These are phyloP conservation scores for Sporisorium reilianum DNA, from an alignment of 1,284 basidiomycete species.

Conservation along the genomic window DNA sequence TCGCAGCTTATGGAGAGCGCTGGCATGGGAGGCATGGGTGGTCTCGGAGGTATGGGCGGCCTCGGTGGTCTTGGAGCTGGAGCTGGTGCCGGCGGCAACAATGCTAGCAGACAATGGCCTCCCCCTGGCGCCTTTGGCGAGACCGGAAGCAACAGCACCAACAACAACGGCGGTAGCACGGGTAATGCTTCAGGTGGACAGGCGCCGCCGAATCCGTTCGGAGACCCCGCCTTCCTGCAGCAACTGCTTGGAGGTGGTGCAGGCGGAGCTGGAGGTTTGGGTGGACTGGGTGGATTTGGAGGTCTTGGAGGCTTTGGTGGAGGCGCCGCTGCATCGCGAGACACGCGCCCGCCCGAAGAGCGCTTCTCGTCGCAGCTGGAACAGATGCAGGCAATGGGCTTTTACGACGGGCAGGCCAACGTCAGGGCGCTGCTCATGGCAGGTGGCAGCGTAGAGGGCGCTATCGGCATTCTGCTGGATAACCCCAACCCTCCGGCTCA, in stretches of 20 bases:
- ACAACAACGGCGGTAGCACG: slow-evolving; percentile 13
- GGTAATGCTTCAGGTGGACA: slow-evolving; percentile 25
- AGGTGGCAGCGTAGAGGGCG: slow-evolving; percentile 63
- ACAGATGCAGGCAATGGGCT: slow-evolving; percentile 67
- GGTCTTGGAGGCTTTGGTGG: slow-evolving; percentile 34
- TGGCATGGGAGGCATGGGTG: slow-evolving; percentile 26
- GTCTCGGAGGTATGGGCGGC: slow-evolving; percentile 39
- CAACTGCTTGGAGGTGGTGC: slow-evolving; percentile 47
- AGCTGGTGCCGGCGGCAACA: slow-evolving; percentile 22
- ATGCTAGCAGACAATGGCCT: slow-evolving; percentile 46
- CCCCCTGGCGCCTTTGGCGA: slow-evolving; percentile 57
- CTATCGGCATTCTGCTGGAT: slow-evolving; percentile 59
- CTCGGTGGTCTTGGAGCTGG: slow-evolving; percentile 31
- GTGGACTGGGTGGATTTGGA: slow-evolving; percentile 44
- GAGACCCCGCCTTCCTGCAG: slow-evolving; percentile 42
- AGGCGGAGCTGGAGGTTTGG: slow-evolving; percentile 37
- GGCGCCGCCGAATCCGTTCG: slow-evolving; percentile 30
- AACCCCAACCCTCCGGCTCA: slow-evolving; percentile 46
- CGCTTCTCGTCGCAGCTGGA: slow-evolving; percentile 64
- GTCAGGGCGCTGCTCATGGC: slow-evolving; percentile 62
- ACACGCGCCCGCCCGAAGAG: slow-evolving; percentile 63
- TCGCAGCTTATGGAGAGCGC: slow-evolving; percentile 56
- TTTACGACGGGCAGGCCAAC: slow-evolving; percentile 63
- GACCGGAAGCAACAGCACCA: slow-evolving; percentile 3
- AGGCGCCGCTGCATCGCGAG: slow-evolving; percentile 33